Base-by-base conservation (phyloP, 345 rosid species). In the Lepidium sativum region DNA sequence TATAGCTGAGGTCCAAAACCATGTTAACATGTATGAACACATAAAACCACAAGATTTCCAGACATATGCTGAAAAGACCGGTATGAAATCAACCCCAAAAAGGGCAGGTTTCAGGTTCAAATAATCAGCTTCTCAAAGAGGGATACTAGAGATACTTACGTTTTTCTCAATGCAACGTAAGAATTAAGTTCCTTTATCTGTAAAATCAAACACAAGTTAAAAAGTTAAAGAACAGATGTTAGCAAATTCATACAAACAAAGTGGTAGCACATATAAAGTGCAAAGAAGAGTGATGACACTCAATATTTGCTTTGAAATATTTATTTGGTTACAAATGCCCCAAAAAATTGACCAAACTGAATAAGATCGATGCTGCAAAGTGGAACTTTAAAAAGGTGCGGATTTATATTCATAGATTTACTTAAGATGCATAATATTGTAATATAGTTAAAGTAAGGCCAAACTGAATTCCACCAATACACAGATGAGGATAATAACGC, bases 121-220 rank as follows among this genome's bases (percentile, higher is more conserved):
- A 48, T 35, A 54, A 34, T 6, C 21, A 48, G 14, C 18, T 42
- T 54, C 29, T 42, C 12, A 33, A 43, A 35, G 37, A 9, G 1
- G 14, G 32, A 33, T 51, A 41, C 34, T 9, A 65, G 35, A 43
- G 45, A 21, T 18, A 81, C 94, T 84, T 60, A 92, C 98, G 94
- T 87, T 82, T 92, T 92, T 74, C 98, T 86, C 72, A 87, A 70
- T 9, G 88, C 91, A 63, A 89, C 98, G 34, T 89, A 92, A 12
- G 98, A 84, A 79, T 92, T 89, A 69, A 92, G 83, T 79, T 92
- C 98, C 72, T 89, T 92, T 74, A 92, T 89, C 98, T 92, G 88
- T 77, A 63, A 63, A 60, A 71, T 56, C 32, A 8, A 42, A 68
- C 43, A 8, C 49, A 54, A 63, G 40, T 40, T 27, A 66, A 20